Percentiles rank a stretch among this genome's conserved stretches.
These are phyloP conservation scores for Lachnellula hyalina DNA, from an alignment of 2,329 filamentous ascomycete species.

Conservation along the genomic window DNA sequence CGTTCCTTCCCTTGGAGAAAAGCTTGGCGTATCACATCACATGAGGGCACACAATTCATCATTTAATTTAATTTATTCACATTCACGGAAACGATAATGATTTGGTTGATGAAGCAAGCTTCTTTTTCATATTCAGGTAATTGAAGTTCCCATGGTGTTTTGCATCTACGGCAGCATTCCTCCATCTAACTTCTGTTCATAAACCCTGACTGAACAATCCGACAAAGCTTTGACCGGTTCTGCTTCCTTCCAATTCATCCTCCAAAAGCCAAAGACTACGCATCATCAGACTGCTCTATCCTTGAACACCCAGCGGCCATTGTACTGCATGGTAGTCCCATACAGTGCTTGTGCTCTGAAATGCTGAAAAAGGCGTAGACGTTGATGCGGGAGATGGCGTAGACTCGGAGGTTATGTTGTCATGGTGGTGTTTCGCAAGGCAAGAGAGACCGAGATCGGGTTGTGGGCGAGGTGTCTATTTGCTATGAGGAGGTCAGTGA, in stretches of 20 bases:
- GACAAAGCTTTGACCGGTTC: constrained; percentile 30
- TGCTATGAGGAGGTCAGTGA: constrained; percentile 31
- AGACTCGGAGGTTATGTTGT: constrained; percentile 31
- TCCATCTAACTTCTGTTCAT: constrained; percentile 25
- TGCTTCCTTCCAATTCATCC: constrained; percentile 29
- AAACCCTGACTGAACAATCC: constrained; percentile 32
- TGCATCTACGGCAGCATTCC: constrained; percentile 32
- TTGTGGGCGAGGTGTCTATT: constrained; percentile 38
- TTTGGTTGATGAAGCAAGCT: constrained; percentile 22
- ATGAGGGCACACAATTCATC: too few relatives aligned
- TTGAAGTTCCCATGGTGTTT: constrained; percentile 26
- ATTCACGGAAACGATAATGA: neutral
- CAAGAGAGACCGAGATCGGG: constrained; percentile 37
- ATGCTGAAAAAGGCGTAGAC: constrained; percentile 33
- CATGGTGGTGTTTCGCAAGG: constrained; percentile 31
- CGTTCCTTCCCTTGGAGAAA: too few relatives aligned
- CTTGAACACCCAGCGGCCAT: constrained; percentile 30
- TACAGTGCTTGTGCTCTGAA: constrained; percentile 24
- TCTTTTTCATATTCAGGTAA: constrained; percentile 27
- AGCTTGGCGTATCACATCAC: too few relatives aligned
- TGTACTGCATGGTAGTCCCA: constrained; percentile 28
- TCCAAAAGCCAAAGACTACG: constrained; percentile 32
- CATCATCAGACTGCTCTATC: constrained; percentile 32
- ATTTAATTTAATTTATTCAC: neutral
- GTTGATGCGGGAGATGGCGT: constrained; percentile 33